phyloP scores from a whole-genome alignment of 768 basidiomycete species.

The Phlebiopsis flavidoalba region DNA sequence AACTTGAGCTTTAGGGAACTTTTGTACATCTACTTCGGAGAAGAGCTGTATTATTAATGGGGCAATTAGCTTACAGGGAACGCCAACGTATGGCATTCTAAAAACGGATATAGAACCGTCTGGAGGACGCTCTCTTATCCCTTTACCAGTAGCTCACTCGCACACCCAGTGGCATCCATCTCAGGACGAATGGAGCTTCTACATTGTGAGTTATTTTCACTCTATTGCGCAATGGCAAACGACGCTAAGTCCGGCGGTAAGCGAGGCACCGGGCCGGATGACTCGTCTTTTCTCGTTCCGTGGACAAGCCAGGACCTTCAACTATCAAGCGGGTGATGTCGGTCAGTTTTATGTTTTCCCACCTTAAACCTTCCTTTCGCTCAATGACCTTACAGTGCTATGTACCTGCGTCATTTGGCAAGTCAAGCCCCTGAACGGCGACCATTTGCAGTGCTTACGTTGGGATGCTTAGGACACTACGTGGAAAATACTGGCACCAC shows the following conservation, averaged over 20 bases:
- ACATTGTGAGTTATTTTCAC: not conserved
- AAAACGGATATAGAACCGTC: too few species aligned
- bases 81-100: too few species aligned
- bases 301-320: conserved; percentile 32
- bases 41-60: too few species aligned
- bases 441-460: not conserved
- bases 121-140: not conserved
- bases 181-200: conserved; percentile 36
- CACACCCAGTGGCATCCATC: conserved; percentile 42
- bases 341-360: conserved; percentile 27
- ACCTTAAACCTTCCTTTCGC: not conserved
- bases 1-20: too few species aligned
- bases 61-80: too few species aligned
- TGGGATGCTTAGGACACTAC: conserved; percentile 41
- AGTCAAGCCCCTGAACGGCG: not conserved
- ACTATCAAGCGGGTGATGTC: conserved; percentile 37
- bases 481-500: conserved; percentile 59
- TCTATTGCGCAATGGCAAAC: not conserved
- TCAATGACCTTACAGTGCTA: conserved; percentile 33
- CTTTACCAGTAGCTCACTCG: not conserved
- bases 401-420: conserved; percentile 46
- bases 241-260: conserved; percentile 9
- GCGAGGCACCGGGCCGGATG: conserved; percentile 33
- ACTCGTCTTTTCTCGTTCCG: conserved; percentile 36
- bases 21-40: too few species aligned